Conservation (phyloP, 306 rosid species). For the Quercus rubra region DNA sequence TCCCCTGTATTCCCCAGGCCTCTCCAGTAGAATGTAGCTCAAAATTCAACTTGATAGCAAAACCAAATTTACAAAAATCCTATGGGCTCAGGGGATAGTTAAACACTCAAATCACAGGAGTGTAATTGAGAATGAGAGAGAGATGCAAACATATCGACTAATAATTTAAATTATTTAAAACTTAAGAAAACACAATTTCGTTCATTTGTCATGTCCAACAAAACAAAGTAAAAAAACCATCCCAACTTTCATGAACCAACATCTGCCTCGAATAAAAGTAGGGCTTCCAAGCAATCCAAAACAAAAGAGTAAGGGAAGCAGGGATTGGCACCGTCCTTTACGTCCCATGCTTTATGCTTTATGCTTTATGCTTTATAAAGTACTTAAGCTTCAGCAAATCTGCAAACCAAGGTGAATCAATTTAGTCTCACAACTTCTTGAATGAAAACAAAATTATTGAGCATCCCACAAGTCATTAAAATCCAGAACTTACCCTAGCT, state of each 20-base stretch:
- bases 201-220: conserved; percentile 6
- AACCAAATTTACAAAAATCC: not conserved
- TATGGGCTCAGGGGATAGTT: not conserved
- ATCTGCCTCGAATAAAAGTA: conserved; percentile 2
- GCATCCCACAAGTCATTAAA: not conserved
- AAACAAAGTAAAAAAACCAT: conserved; percentile 1
- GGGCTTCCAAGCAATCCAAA: conserved; percentile 4
- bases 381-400: conserved; percentile 54
- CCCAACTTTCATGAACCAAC: too few relatives aligned
- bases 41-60: not conserved
- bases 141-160: not conserved
- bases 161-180: conserved; percentile 16
- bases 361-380: not conserved
- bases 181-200: conserved; percentile 2
- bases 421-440: not conserved
- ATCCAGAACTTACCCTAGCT: conserved; percentile 65
- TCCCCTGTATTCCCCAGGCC: too few relatives aligned
- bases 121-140: not conserved
- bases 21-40: too few relatives aligned
- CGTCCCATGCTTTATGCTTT: not conserved
- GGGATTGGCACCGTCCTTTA: conserved; percentile 14
- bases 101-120: not conserved
- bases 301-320: not conserved
- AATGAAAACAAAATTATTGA: too few relatives aligned
- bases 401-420: conserved; percentile 7